Evolutionary conservation across 768 basidiomycete genomes (phyloP).

Genomic region (Fistulinella prunicolor): DNA sequence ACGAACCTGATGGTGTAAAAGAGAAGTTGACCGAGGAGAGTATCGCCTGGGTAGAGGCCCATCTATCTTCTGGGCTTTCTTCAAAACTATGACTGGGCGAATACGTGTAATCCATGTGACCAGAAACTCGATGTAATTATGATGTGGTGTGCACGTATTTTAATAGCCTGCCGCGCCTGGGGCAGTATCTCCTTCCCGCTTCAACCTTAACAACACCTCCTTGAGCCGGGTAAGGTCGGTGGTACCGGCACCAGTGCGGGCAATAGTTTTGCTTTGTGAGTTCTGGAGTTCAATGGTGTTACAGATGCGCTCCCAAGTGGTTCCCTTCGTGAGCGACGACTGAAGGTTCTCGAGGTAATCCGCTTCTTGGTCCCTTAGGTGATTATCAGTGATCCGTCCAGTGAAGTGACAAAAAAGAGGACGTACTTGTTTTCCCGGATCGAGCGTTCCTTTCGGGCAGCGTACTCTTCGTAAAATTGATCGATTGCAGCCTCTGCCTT

Average conservation of each 20-base stretch:
- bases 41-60: constrained; percentile 45
- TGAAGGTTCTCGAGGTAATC: constrained; percentile 72
- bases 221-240: constrained; percentile 89
- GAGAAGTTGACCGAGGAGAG: constrained; percentile 57
- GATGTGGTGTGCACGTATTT: constrained; percentile 9
- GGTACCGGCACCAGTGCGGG: constrained; percentile 81
- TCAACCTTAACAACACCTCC: constrained; percentile 86
- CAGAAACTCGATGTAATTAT: constrained; percentile 1
- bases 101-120: neutral
- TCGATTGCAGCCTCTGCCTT: constrained; percentile 87
- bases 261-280: constrained; percentile 95
- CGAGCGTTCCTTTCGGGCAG: constrained; percentile 82
- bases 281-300: constrained; percentile 85
- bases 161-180: constrained; percentile 94
- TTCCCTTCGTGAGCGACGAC: constrained; percentile 79
- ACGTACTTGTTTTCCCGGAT: constrained; percentile 93
- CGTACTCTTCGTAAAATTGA: constrained; percentile 87
- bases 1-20: constrained; percentile 68
- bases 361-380: constrained; percentile 76
- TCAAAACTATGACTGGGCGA: constrained; percentile 21
- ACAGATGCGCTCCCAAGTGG: constrained; percentile 95
- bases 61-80: constrained; percentile 13
- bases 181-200: constrained; percentile 86
- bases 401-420: neutral
- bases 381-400: constrained; percentile 1